Evolutionary conservation across 2,329 filamentous ascomycete genomes (phyloP), one percentile per base, ranked within the genome.

Genomic region (Fusarium napiforme): DNA sequence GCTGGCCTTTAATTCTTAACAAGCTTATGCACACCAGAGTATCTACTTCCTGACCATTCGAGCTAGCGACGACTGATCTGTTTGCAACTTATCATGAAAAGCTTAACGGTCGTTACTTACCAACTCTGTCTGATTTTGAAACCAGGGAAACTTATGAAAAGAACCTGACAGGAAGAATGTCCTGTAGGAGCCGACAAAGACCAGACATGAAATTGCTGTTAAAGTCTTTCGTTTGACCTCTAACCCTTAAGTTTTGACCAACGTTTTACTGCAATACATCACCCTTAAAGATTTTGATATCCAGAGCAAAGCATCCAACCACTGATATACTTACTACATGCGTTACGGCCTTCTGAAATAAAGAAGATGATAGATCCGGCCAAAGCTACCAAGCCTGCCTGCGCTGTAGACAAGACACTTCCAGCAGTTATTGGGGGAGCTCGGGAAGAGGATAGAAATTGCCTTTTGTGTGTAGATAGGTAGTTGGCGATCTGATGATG

Each of bases 391-490:
- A 87, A 85, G 75, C 72, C 83, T 21, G 82, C 83, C 1, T 83
- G 93, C 28, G 79, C 79, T 5, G 77, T 80, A 9, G 79, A 85
- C 62, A 89, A 89, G 6, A 86, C 93, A 4, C 85, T 86, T 21
- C 85, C 90, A 3, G 83, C 86, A 3, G 83, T 93, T 42, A 87
- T 94, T 2, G 91, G 85, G 4, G 91, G 93, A 82, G 82, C 80
- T 4, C 84, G 93, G 3, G 55, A 36, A 2, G 72, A 81, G 1
- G 88, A 87, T 21, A 28, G 87, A 91, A 75, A 84, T 86, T 78
- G 92, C 91, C 0, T 94, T 94, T 81, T 88, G 89, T 10, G 85
- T 3, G 87, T 91, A 2, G 90, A 93, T 67, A 2, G 90, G 93
- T 67, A 92, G 90, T 1, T 86, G 85, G 1, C 83, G 83, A 18